Evolutionary conservation across 805 yeast species (phyloP), one percentile per base, ranked within the genome.

Genomic region (Candida chilensis): DNA sequence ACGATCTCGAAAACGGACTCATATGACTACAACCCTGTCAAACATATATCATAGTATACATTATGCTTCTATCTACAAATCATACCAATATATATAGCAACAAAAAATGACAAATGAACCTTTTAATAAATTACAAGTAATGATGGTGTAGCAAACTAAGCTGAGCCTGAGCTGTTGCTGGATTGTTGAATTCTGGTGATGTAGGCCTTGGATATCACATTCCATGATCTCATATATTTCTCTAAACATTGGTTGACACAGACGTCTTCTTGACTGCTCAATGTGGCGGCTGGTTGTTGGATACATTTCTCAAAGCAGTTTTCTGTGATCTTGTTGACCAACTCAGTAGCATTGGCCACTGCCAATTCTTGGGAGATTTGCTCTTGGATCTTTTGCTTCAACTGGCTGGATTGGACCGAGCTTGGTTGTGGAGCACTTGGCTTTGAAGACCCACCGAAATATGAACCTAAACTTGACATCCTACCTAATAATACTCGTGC

Each of bases 171-270:
- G n/a, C n/a, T n/a, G 6, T 20, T 19, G 32, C 28, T 33, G 16
- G 66, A 61, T 44, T 71, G 70, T 55, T 80, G 87, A 43, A 85
- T 81, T 53, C 95, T 73, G 17, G 73, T 50, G 30, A 86, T 73
- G 54, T 86, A 87, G 8, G 83, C 64, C 50, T 74, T 78, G 9
- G 95, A 83, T 26, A 88, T 67, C 32, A 78, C 64, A 45, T 87
- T 86, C 96, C 96, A 88, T 20, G 94, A 76, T 52, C 81, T 73
- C 90, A 87, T 79, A 55, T 84, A 88, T 58, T 85, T 88, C 39
- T 80, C 78, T 42, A 82, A 67, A 52, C 97, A 88, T 51, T 78
- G 80, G 35, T 67, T 72, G 28, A 84, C 68, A 57, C 96, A 87
- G 17, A 54, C 56, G 33, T 73, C 72, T 45, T 87, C 86, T 5